These are phyloP conservation scores for Verbascum thapsus DNA, from an alignment of 257 asterid species.

Conservation along the genomic window DNA sequence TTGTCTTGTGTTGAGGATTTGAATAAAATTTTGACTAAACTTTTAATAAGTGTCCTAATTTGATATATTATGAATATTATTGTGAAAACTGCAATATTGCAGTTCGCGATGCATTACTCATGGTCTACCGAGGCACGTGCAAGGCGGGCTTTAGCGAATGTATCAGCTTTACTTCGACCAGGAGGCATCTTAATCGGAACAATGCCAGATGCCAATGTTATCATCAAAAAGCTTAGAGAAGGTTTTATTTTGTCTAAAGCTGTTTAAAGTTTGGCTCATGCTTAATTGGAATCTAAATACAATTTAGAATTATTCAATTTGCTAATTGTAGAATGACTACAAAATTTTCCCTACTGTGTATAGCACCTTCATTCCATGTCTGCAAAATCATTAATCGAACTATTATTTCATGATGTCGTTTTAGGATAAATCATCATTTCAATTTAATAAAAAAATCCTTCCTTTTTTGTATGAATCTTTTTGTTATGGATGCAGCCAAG, in stretches of 20 bases:
- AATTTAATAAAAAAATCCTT: not conserved
- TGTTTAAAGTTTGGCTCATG: conserved; percentile 13
- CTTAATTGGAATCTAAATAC: not conserved
- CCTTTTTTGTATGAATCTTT: conserved; percentile 7
- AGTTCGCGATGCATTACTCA: conserved; percentile 99
- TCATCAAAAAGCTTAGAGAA: conserved; percentile 83
- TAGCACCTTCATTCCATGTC: not conserved
- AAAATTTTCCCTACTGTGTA: not conserved
- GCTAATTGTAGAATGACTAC: conserved; percentile 3
- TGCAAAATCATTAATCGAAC: not conserved
- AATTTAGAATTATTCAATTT: conserved; percentile 4
- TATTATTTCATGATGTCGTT: not conserved
- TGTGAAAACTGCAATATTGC: conserved; percentile 37
- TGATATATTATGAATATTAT: conserved; percentile 20
- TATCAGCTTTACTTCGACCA: conserved; percentile 93
- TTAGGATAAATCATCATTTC: not conserved
- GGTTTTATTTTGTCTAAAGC: conserved; percentile 45
- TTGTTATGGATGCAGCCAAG: conserved; percentile 64
- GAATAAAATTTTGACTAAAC: conserved; percentile 6
- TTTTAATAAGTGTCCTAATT: not conserved
- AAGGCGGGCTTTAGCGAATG: conserved; percentile 87
- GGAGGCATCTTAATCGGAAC: conserved; percentile 97
- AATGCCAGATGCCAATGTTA: conserved; percentile 99
- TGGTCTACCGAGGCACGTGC: conserved; percentile 99
- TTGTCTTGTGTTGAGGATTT: no score